Base-by-base conservation (phyloP, 2,329 filamentous ascomycete species). In the Setomelanomma holmii region DNA sequence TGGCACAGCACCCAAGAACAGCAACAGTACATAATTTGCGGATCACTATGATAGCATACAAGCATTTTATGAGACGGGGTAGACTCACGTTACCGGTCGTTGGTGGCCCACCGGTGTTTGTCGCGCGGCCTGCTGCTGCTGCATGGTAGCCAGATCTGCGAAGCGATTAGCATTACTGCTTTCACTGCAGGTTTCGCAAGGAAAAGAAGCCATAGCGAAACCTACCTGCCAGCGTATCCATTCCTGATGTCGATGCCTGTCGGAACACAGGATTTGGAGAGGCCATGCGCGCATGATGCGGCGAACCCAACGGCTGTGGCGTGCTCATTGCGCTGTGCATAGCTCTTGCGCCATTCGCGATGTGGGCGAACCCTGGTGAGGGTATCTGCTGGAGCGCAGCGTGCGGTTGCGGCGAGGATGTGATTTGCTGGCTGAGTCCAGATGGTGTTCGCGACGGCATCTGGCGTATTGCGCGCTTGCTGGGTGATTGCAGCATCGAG, bases 181-280 rank as follows among this genome's bases (percentile, higher is more conserved):
- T 45, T 44, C 17, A 55, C 40, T 35, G 11, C 11, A 44, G 22
- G 19, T n/a, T 14, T 23, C 27, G 5, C 14, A 10, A 3, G 10
- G 10, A 8, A 30, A 30, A 30, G 27, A 8, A 30, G 14, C 10
- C 27, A 30, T 30, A n/a, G 11, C 16, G 34, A 36, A 4, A 62
- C 65, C 60, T 63, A 79, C 78, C 78, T 64, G 79, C 77, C 49
- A 80, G 62, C 51, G 77, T 76, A 49, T 81, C 79, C 76, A 81
- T 79, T 40, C 77, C 74, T 23, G 77, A 74, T 14, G 76, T 80
- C 20, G 78, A 80, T 1, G 74, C 69, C 35, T 76, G 73, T 6
- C 77, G 71, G 54, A 74, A 74, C 30, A 72, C 43, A 22, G 63
- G 67, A 19, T 72, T 64, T n/a, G 71, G 68, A 16, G 74, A 64